These are phyloP conservation scores for Melampsora abietis-canadensis DNA, from an alignment of 1,284 basidiomycete species.

Conservation along the genomic window DNA sequence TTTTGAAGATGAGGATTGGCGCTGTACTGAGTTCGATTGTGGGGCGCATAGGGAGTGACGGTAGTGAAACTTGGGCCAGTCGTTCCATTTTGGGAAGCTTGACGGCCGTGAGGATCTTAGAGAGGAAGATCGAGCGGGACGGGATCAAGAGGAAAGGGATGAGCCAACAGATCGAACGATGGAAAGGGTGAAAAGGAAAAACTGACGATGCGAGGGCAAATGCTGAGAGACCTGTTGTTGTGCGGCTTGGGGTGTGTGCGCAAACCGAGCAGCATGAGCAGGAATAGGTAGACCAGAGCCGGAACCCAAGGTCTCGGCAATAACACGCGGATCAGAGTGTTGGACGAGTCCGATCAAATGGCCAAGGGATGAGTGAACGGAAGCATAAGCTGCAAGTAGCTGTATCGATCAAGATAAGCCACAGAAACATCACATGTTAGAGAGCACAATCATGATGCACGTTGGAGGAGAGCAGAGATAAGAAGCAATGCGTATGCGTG, in stretches of 20 bases:
- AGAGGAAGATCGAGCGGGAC: background rate
- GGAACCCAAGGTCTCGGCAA: constrained; percentile 27
- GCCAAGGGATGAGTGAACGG: constrained; percentile 19
- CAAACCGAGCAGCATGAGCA: background rate
- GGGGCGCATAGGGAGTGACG: constrained; percentile 9
- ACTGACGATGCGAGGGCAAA: too few relatives aligned
- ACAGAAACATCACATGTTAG: too few relatives aligned
- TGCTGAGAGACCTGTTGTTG: background rate
- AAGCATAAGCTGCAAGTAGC: constrained; percentile 24
- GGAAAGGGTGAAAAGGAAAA: too few relatives aligned
- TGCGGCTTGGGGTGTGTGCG: background rate
- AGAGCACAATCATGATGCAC: too few relatives aligned
- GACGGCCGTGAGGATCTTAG: background rate
- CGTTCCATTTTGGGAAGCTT: background rate
- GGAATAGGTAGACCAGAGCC: background rate
- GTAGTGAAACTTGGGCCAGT: constrained; percentile 5
- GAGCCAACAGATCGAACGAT: constrained; percentile 1
- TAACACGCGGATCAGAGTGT: constrained; percentile 12
- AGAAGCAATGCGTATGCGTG: too few relatives aligned
- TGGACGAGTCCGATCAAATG: constrained; percentile 25
- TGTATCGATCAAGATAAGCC: background rate
- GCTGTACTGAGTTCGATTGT: background rate
- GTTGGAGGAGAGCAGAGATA: too few relatives aligned
- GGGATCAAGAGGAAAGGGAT: background rate
- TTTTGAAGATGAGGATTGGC: background rate